Evolutionary conservation across 2,329 filamentous ascomycete genomes (phyloP).

Genomic region (Ampelomyces quisqualis): DNA sequence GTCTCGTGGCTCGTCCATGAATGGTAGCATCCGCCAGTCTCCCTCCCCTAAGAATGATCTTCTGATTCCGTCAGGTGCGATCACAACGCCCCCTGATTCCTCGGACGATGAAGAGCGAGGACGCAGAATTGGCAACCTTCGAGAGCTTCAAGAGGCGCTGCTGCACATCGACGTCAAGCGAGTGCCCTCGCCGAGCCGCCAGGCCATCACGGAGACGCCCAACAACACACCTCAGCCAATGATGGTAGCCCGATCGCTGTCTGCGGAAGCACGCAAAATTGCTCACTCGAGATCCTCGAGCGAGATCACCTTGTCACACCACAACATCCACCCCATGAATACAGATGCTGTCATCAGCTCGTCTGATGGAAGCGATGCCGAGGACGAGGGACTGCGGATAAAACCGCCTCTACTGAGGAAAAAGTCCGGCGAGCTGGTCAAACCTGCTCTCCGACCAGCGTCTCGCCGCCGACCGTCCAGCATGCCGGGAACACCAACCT

Average conservation of each 20-base stretch:
- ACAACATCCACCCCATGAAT: conserved; percentile 44
- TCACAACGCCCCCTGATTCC: conserved; percentile 91
- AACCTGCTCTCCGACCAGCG: conserved; percentile 80
- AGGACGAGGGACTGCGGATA: conserved; percentile 58
- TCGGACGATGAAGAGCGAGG: conserved; percentile 80
- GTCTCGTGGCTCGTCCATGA: conserved; percentile 41
- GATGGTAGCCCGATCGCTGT: conserved; percentile 43
- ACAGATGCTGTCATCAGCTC: conserved; percentile 48
- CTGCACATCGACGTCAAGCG: conserved; percentile 72
- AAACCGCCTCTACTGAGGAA: conserved; percentile 96
- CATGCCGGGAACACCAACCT: conserved; percentile 96
- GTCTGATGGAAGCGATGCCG: conserved; percentile 55
- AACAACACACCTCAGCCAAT: conserved; percentile 20
- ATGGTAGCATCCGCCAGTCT: conserved; percentile 73
- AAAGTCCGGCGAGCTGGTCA: conserved; percentile 95
- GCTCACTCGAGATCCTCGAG: conserved; percentile 62
- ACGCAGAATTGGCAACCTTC: conserved; percentile 49
- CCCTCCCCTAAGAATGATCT: conserved; percentile 77
- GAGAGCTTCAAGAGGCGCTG: conserved; percentile 78
- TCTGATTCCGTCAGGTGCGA: conserved; percentile 76
- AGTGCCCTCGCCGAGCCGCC: conserved; percentile 56
- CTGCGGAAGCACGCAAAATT: conserved; percentile 60
- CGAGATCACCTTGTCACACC: conserved; percentile 55
- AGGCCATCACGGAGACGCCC: conserved; percentile 20
- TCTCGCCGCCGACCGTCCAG: conserved; percentile 84